phyloP scores from a whole-genome alignment of 208 protist genomes.

The Trypanosomatidae sp. region DNA sequence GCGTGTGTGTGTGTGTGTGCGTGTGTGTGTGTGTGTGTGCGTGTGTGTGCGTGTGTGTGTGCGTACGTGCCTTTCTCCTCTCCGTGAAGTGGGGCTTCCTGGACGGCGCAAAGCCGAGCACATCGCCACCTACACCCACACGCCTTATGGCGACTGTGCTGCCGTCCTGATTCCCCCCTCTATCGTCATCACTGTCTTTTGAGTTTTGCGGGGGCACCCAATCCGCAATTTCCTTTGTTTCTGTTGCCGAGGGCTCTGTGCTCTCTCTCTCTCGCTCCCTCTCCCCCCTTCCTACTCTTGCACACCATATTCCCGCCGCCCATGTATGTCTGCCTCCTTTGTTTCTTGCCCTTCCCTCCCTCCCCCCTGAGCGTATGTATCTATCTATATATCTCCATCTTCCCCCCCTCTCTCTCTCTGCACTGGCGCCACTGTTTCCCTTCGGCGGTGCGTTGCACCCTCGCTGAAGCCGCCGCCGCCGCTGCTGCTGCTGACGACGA shows the following conservation, averaged over 20 bases:
- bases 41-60: conserved; percentile 1
- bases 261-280: background rate
- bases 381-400: too few relatives aligned
- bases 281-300: background rate
- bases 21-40: conserved; percentile 1
- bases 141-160: too few relatives aligned
- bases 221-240: too few relatives aligned
- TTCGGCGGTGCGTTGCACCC: background rate
- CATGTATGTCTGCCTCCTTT: background rate
- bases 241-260: background rate
- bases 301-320: background rate
- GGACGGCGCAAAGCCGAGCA: too few relatives aligned
- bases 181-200: background rate
- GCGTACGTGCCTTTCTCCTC: background rate
- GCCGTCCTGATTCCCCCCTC: too few relatives aligned
- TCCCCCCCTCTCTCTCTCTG: too few relatives aligned
- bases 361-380: too few relatives aligned
- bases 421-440: background rate
- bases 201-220: background rate
- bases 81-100: background rate
- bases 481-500: background rate
- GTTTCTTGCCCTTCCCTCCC: background rate
- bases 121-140: too few relatives aligned
- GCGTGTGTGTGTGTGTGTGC: background rate
- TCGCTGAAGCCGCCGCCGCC: background rate